A percentile compares a stretch with the other conserved stretches of the same genome.
Evolutionary conservation across 805 yeast genomes (phyloP).

Genomic region (Metschnikowia sp.): DNA sequence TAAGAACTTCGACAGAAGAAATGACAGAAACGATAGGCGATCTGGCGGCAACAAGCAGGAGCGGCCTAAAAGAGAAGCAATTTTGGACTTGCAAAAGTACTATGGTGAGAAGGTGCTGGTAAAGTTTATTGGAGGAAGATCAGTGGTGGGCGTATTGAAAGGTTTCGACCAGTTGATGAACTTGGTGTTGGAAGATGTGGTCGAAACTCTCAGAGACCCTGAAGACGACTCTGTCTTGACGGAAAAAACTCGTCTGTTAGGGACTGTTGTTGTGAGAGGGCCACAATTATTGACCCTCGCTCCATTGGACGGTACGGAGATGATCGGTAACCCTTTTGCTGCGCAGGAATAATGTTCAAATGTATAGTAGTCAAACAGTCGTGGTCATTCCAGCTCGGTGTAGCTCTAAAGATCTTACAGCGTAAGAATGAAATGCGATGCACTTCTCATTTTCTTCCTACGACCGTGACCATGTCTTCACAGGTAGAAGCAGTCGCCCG

Average conservation of each 20-base stretch:
- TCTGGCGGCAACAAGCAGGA: slow-evolving; percentile 30
- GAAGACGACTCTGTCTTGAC: slow-evolving; percentile 55
- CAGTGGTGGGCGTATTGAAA: slow-evolving; percentile 73
- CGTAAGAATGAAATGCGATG: no score
- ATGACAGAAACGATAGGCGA: slow-evolving; percentile 12
- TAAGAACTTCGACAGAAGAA: slow-evolving; percentile 6
- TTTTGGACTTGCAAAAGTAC: slow-evolving; percentile 73
- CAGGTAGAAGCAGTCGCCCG: no score
- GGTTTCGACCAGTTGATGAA: slow-evolving; percentile 85
- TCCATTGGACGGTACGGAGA: slow-evolving; percentile 69
- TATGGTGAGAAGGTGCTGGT: slow-evolving; percentile 71
- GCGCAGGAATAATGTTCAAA: slow-evolving; percentile 5
- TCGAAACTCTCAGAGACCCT: slow-evolving; percentile 67
- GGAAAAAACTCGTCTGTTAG: slow-evolving; percentile 57
- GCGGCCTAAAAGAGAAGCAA: slow-evolving; percentile 89
- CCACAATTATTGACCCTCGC: slow-evolving; percentile 71
- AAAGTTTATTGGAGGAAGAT: slow-evolving; percentile 82
- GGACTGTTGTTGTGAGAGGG: slow-evolving; percentile 78
- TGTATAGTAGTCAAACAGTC: slow-evolving; percentile 1
- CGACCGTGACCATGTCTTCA: neutral
- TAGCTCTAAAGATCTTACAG: no score
- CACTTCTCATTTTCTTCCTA: no score
- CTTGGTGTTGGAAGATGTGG: slow-evolving; percentile 66
- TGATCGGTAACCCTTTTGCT: slow-evolving; percentile 66
- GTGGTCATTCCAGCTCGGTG: neutral